Evolutionary conservation across 129 eudicot genomes (phyloP).

Genomic region (Silybum marianum): DNA sequence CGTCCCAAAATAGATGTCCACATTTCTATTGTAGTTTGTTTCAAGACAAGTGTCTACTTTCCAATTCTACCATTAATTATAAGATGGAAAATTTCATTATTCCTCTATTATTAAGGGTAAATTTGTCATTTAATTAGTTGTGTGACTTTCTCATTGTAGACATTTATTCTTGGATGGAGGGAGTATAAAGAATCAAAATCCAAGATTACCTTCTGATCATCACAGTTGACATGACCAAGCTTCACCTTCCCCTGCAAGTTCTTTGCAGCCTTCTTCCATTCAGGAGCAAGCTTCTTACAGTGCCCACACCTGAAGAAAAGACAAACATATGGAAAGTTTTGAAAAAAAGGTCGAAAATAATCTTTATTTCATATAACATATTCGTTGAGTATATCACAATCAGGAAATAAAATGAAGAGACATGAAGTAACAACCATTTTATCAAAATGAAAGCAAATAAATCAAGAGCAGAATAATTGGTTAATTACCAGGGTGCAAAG

Average conservation of each 20-base stretch:
- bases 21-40: background rate
- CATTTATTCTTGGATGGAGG: background rate
- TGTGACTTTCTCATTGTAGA: background rate
- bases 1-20: background rate
- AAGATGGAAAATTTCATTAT: background rate
- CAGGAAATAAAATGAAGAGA: background rate
- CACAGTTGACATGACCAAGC: conserved; percentile 93
- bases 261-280: conserved; percentile 97
- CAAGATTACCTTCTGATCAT: conserved; percentile 75
- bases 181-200: background rate
- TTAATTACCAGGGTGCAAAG: conserved; percentile 92
- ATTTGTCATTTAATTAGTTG: background rate
- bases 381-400: background rate
- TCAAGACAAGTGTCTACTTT: background rate
- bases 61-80: background rate
- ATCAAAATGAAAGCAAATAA: background rate
- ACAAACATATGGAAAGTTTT: background rate
- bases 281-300: conserved; percentile 98
- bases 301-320: conserved; percentile 84
- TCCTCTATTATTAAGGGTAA: background rate
- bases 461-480: background rate
- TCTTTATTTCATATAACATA: background rate
- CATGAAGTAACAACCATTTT: background rate
- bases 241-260: conserved; percentile 92
- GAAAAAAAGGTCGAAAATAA: conserved; percentile 4